Evolutionary conservation across 2,329 filamentous ascomycete species (phyloP).

Genomic region (Leptographium wingfieldii): DNA sequence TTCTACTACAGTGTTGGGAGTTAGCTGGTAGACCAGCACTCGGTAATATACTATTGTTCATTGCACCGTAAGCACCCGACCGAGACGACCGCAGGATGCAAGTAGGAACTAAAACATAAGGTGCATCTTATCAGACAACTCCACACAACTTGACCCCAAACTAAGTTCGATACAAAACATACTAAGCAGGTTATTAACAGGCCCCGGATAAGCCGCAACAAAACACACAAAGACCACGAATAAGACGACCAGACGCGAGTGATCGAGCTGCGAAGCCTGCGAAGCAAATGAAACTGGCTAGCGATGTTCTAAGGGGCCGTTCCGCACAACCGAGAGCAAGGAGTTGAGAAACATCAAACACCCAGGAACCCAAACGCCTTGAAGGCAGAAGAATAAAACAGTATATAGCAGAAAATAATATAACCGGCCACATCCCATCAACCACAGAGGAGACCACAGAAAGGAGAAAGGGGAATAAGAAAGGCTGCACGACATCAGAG

Average conservation of each 20-base stretch:
- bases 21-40: background rate
- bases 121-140: slow-evolving; percentile 6
- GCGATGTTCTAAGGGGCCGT: background rate
- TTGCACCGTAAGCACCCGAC: background rate
- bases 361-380: background rate
- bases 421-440: slow-evolving; percentile 5
- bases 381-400: background rate
- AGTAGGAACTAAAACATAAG: background rate
- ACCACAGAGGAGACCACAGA: background rate
- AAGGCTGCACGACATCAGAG: background rate
- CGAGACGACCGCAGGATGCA: slow-evolving; percentile 2
- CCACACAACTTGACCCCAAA: background rate
- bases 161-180: background rate
- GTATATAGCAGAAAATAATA: background rate
- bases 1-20: too few relatives aligned
- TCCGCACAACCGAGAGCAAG: background rate
- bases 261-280: background rate
- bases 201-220: background rate
- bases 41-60: background rate
- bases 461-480: background rate
- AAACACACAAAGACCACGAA: background rate
- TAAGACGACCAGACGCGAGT: background rate
- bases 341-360: background rate
- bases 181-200: too few relatives aligned
- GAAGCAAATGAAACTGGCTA: background rate